A percentile compares a stretch with the other conserved stretches of the same genome.
Evolutionary conservation across 2,329 filamentous ascomycete species (phyloP).

Genomic region (Thyridium curvatum): DNA sequence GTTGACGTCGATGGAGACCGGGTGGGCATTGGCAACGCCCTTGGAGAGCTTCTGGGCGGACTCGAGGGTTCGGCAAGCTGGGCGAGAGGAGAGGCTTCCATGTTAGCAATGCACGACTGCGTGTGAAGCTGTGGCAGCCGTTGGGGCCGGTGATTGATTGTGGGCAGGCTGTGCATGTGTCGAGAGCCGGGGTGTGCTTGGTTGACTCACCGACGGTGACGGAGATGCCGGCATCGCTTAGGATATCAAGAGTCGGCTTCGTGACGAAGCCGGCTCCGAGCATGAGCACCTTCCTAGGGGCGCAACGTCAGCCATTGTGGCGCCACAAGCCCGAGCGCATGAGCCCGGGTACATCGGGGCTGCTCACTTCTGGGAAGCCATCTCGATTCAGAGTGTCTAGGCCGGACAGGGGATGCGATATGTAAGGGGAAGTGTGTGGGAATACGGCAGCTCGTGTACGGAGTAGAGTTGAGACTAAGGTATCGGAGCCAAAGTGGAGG

Average conservation of each 20-base stretch:
- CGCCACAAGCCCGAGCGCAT: too few relatives aligned
- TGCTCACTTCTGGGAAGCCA: constrained; percentile 9
- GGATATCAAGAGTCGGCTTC: constrained; percentile 57
- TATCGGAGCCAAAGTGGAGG: too few relatives aligned
- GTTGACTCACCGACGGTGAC: constrained; percentile 56
- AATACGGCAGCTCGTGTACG: too few relatives aligned
- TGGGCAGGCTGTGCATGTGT: too few relatives aligned
- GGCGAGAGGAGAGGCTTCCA: neutral
- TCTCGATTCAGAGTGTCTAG: constrained; percentile 2
- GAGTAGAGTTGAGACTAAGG: too few relatives aligned
- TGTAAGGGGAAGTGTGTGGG: too few relatives aligned
- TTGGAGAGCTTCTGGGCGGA: constrained; percentile 68
- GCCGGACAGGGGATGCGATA: neutral
- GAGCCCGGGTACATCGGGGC: too few relatives aligned
- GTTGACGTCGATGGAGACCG: constrained; percentile 81
- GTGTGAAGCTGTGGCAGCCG: too few relatives aligned
- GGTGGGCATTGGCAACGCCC: constrained; percentile 64
- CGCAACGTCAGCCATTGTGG: too few relatives aligned
- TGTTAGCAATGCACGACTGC: constrained; percentile 1
- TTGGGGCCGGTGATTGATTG: too few relatives aligned
- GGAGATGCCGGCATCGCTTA: constrained; percentile 51
- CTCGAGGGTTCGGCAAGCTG: constrained; percentile 77
- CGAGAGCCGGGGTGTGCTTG: too few relatives aligned
- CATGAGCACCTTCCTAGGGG: constrained; percentile 27
- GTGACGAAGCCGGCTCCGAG: constrained; percentile 54